Evolutionary conservation across 1,284 basidiomycete species (phyloP).

Genomic region (Ceratobasidium sp.): DNA sequence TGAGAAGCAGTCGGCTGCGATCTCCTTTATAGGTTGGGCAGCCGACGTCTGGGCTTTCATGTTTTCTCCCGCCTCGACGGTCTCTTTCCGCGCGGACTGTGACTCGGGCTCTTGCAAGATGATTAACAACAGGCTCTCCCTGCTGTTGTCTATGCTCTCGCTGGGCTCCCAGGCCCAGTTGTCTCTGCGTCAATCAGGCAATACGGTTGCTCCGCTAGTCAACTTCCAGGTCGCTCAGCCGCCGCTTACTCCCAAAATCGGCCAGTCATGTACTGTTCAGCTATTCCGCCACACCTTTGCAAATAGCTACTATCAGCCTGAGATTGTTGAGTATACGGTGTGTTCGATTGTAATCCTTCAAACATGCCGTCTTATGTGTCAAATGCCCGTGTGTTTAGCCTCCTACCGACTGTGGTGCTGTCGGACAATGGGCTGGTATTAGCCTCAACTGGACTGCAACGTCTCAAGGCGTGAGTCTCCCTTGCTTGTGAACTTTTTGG

Average conservation of each 20-base stretch:
- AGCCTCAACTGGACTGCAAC: constrained; percentile 81
- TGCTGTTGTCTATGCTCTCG: constrained; percentile 30
- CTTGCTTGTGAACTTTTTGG: not conserved
- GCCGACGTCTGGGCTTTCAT: constrained; percentile 27
- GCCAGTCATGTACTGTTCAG: constrained; percentile 69
- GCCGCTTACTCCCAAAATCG: constrained; percentile 64
- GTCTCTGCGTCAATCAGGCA: constrained; percentile 27
- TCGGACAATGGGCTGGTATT: constrained; percentile 78
- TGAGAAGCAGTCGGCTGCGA: constrained; percentile 41
- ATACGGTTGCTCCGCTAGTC: constrained; percentile 60
- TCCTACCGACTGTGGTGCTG: constrained; percentile 73
- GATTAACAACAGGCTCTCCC: constrained; percentile 24
- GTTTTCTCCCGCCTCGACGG: constrained; percentile 15
- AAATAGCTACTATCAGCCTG: constrained; percentile 72
- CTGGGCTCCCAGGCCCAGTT: constrained; percentile 10
- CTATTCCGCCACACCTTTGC: constrained; percentile 78
- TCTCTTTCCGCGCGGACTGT: constrained; percentile 31
- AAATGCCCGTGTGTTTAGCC: constrained; percentile 61
- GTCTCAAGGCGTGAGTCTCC: constrained; percentile 64
- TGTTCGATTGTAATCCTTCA: constrained; percentile 51
- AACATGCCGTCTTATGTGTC: not conserved
- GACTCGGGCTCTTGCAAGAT: constrained; percentile 27
- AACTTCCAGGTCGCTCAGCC: constrained; percentile 80
- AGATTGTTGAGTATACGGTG: constrained; percentile 71
- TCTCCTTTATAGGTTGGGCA: constrained; percentile 37